Conservation (phyloP, 805 yeast genomes). For the Yarrowia sp. region DNA sequence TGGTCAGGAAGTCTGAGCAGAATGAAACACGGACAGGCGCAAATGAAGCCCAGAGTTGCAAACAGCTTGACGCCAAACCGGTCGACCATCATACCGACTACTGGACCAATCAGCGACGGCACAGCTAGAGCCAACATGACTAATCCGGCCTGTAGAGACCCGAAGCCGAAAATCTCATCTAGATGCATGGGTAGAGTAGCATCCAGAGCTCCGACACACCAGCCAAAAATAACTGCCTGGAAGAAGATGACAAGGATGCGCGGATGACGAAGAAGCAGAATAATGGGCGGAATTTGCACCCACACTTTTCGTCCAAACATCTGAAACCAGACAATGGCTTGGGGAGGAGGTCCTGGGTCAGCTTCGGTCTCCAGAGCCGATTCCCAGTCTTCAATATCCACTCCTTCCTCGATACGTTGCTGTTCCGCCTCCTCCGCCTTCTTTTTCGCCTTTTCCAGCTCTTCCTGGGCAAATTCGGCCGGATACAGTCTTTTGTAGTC, state of each 20-base stretch:
- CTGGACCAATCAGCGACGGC: conserved; percentile 36
- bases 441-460: not conserved
- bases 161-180: conserved; percentile 34
- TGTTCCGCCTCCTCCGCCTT: not conserved
- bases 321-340: conserved; percentile 1
- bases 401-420: not conserved
- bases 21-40: conserved; percentile 21
- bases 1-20: conserved; percentile 35
- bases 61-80: conserved; percentile 34
- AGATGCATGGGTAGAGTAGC: conserved; percentile 37
- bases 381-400: conserved; percentile 10
- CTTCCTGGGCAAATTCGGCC: not conserved
- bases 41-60: conserved; percentile 32
- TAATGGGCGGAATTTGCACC: conserved; percentile 20
- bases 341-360: conserved; percentile 3
- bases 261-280: conserved; percentile 25
- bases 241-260: conserved; percentile 32
- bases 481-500: conserved; percentile 25
- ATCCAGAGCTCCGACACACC: conserved; percentile 38
- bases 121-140: conserved; percentile 37
- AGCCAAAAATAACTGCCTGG: conserved; percentile 34
- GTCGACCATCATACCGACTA: conserved; percentile 34
- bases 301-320: conserved; percentile 18
- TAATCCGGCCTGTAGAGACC: conserved; percentile 36
- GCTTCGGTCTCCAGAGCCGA: not conserved